Evolutionary conservation across 192 early-diverging fungal genomes (phyloP).

Genomic region (Coemansia sp.): DNA sequence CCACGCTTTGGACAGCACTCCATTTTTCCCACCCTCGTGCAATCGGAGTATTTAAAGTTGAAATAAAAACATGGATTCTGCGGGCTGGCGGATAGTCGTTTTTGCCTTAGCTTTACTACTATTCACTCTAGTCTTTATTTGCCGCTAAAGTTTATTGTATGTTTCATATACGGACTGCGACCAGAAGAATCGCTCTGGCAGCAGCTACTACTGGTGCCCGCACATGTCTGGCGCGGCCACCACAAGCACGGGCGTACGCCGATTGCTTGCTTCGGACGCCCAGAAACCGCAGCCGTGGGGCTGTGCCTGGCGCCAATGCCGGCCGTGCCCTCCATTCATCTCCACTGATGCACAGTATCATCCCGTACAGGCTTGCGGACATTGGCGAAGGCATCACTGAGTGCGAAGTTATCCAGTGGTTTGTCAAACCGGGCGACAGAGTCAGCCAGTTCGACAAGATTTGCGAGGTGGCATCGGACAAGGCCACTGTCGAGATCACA

Average conservation of each 20-base stretch:
- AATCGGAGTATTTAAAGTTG: neutral
- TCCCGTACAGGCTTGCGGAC: constrained; percentile 89
- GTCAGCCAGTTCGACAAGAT: constrained; percentile 92
- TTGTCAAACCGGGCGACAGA: constrained; percentile 86
- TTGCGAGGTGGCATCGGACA: constrained; percentile 97
- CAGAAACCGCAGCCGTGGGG: neutral
- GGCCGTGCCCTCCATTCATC: constrained; percentile 56
- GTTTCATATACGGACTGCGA: neutral
- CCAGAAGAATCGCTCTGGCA: neutral
- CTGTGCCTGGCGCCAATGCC: neutral
- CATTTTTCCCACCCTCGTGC: constrained; percentile 8
- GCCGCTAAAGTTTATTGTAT: neutral
- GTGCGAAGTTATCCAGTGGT: constrained; percentile 98
- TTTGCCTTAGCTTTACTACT: too few species aligned
- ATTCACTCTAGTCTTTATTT: too few species aligned
- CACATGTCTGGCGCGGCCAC: neutral
- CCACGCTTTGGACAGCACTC: too few species aligned
- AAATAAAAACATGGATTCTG: neutral
- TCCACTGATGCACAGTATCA: constrained; percentile 31
- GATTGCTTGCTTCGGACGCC: neutral
- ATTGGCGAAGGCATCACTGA: constrained; percentile 99
- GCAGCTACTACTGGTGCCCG: neutral
- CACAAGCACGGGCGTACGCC: neutral
- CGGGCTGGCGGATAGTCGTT: too few species aligned
- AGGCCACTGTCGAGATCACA: constrained; percentile 98